Evolutionary conservation across 495 filamentous ascomycete genomes (phyloP).

Genomic region (Aspergillus diversus): DNA sequence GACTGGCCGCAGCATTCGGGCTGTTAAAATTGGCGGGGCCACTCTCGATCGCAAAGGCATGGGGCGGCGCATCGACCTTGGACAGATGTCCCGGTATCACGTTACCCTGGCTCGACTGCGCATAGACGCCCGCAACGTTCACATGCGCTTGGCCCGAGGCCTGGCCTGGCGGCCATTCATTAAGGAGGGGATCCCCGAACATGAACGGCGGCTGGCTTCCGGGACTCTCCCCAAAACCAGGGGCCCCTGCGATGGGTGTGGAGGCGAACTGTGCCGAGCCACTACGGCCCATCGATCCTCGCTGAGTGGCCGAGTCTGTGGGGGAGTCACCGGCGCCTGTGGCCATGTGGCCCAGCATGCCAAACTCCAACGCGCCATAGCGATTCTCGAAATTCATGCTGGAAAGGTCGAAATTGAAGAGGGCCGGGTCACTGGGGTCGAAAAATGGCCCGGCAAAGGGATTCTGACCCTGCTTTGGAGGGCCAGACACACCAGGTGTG

Average conservation of each 20-base stretch:
- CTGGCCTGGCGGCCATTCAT: conserved; percentile 49
- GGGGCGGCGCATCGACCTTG: conserved; percentile 57
- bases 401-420: conserved; percentile 93
- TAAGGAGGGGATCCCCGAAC: conserved; percentile 52
- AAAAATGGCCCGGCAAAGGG: conserved; percentile 67
- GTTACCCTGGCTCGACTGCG: conserved; percentile 38
- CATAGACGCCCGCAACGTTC: conserved; percentile 47
- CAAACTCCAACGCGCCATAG: conserved; percentile 91
- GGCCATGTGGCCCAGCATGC: conserved; percentile 93
- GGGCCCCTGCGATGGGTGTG: conserved; percentile 34
- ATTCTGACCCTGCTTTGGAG: conserved; percentile 41
- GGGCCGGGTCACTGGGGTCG: conserved; percentile 84
- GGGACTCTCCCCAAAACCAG: conserved; percentile 49
- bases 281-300: conserved; percentile 52
- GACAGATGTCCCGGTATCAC: conserved; percentile 46
- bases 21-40: conserved; percentile 65
- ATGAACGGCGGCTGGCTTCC: conserved; percentile 50
- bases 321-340: conserved; percentile 80
- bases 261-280: conserved; percentile 52
- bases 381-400: conserved; percentile 95
- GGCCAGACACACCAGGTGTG: conserved; percentile 37
- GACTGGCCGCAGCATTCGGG: conserved; percentile 56
- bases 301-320: conserved; percentile 60
- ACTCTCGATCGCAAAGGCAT: conserved; percentile 74
- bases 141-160: conserved; percentile 43